Evolutionary conservation across 164 flowering plant genomes (phyloP), one percentile per base, ranked within the genome.

Genomic region (Berberis thunbergii): DNA sequence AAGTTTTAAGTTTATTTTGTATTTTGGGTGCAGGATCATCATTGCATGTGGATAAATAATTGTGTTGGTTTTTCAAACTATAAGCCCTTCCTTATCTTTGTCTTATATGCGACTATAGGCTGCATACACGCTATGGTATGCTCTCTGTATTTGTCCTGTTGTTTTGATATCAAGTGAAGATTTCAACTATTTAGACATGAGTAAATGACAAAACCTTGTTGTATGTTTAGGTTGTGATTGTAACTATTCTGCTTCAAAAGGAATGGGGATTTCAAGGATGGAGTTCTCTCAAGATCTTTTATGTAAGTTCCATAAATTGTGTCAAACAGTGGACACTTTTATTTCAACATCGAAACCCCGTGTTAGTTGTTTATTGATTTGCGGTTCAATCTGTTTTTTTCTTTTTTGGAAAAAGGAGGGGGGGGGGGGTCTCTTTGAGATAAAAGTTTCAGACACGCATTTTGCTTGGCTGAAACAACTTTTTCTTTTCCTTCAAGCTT

Each of bases 81-180:
- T 67, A 80, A 83, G 77, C 66, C 79, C 48, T 83, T 75, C 64
- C 53, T 83, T 46, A 55, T 72, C 62, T 70, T 83, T 11, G 65
- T 77, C 53, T 72, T 79, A 2, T 80, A 83, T 69, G 76, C 80
- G 62, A 66, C 84, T 52, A 12, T 75, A 43, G 78, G 75, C 42
- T 70, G 83, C 76, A 53, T 75, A 58, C 76, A 88, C 70, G 81
- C 88, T 60, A 50, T 72, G 45, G 91, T 87, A 79, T 55, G 83
- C 59, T 41, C 13, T 56, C 40, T 39, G 38, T 7, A 26, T 43
- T 42, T n/a, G 10, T 7, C 10, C 12, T 39, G 43, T 48, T 62
- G 54, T 11, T 54, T 59, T 50, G 43, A 48, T 38, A 43, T 2
- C 44, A 48, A 7, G 6, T 26, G 26, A 26, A 26, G 26, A 26